phyloP scores from a whole-genome alignment of 805 yeast species.

The Pichia heedii region DNA sequence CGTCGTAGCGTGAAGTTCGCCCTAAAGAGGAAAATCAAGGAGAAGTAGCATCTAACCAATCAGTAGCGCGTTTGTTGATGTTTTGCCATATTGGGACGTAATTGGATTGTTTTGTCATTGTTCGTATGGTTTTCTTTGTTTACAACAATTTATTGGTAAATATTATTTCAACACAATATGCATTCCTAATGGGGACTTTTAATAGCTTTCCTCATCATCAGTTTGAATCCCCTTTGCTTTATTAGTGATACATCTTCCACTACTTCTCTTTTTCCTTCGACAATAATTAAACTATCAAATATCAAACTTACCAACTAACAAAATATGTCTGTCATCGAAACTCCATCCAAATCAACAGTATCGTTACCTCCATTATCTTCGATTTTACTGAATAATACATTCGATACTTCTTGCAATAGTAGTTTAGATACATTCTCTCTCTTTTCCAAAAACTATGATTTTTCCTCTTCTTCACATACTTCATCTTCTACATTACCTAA shows the following conservation, averaged over 20 bases:
- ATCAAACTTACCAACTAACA: background rate
- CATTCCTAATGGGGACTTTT: background rate
- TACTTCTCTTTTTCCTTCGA: background rate
- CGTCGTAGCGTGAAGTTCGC: background rate
- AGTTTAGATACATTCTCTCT: constrained; percentile 6
- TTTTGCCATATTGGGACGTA: too few species aligned
- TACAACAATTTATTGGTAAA: background rate
- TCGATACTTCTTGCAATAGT: background rate
- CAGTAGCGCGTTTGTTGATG: background rate
- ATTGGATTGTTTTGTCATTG: background rate
- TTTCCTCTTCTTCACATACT: too few species aligned
- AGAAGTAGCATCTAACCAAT: too few species aligned
- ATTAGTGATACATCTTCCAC: background rate
- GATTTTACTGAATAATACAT: background rate
- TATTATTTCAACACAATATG: background rate
- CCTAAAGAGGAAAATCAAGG: background rate
- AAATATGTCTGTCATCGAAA: background rate
- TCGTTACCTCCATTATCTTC: constrained; percentile 6
- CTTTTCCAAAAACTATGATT: background rate
- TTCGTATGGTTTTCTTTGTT: background rate
- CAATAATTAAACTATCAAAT: background rate
- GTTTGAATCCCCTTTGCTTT: background rate
- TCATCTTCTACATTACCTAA: constrained; percentile 18
- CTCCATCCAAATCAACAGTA: background rate
- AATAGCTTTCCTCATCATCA: background rate